Percentiles rank a stretch among this genome's conserved stretches.
phyloP scores from a whole-genome alignment of 305 asterid species.

The Fraxinus angustifolia region DNA sequence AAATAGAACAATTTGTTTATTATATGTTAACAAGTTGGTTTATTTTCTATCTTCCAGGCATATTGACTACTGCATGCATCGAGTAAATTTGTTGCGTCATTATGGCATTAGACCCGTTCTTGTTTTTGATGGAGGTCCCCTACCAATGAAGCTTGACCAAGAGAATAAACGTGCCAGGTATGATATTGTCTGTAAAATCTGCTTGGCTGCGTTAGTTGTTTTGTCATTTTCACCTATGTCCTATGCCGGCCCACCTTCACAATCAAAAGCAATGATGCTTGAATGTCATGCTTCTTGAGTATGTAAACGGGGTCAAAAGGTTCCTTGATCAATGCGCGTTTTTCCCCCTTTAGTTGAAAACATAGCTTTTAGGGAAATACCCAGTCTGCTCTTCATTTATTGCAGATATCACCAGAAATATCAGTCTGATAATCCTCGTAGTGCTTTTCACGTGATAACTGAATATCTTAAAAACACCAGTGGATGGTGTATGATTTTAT shows the following conservation, averaged over 20 bases:
- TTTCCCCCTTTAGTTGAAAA: background rate
- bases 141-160: slow-evolving; percentile 90
- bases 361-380: background rate
- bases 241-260: background rate
- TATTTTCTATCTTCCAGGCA: slow-evolving; percentile 49
- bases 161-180: slow-evolving; percentile 92
- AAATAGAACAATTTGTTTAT: background rate
- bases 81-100: slow-evolving; percentile 87
- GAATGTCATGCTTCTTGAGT: background rate
- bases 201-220: background rate
- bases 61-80: slow-evolving; percentile 87
- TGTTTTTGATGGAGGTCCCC: slow-evolving; percentile 90
- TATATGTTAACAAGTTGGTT: background rate
- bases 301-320: background rate
- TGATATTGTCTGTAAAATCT: background rate
- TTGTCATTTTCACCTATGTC: background rate
- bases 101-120: slow-evolving; percentile 77
- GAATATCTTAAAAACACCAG: background rate
- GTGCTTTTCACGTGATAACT: background rate
- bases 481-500: slow-evolving; percentile 1
- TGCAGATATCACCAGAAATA: background rate
- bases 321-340: background rate
- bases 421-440: background rate
- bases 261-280: background rate
- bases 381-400: background rate